A percentile compares a stretch with the other conserved stretches of the same genome.
phyloP scores from a whole-genome alignment of 805 yeast genomes.

The Nakazawaea ishiwadae region DNA sequence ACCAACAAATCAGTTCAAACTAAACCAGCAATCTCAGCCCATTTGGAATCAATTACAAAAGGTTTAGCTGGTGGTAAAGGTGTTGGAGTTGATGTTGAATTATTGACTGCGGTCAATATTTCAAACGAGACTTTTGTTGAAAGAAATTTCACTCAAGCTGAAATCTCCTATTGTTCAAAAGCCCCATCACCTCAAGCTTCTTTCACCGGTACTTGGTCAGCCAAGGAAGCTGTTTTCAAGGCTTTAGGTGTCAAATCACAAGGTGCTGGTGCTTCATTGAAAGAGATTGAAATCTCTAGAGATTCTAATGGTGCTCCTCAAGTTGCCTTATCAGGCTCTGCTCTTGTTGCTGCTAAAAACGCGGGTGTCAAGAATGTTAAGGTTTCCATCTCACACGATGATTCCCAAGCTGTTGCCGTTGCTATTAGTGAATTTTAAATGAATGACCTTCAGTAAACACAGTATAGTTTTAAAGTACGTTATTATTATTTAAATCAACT shows the following conservation, averaged over 20 bases:
- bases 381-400: slow-evolving; percentile 95
- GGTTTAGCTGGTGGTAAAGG: slow-evolving; percentile 57
- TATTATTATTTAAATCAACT: too few species aligned
- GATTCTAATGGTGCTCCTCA: slow-evolving; percentile 74
- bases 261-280: slow-evolving; percentile 94
- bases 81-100: slow-evolving; percentile 97
- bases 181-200: slow-evolving; percentile 84
- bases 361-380: slow-evolving; percentile 69
- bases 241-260: slow-evolving; percentile 81
- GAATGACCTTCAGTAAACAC: neutral
- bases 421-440: slow-evolving; percentile 63
- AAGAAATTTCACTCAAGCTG: slow-evolving; percentile 84
- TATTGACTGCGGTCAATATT: slow-evolving; percentile 72
- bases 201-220: slow-evolving; percentile 98
- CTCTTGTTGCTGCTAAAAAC: slow-evolving; percentile 64
- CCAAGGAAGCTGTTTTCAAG: slow-evolving; percentile 98
- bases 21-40: slow-evolving; percentile 36
- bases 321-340: slow-evolving; percentile 73
- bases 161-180: slow-evolving; percentile 69
- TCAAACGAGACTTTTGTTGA: slow-evolving; percentile 89
- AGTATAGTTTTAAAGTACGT: too few species aligned
- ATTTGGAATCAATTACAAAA: slow-evolving; percentile 57
- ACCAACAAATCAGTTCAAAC: slow-evolving; percentile 46
- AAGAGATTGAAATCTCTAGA: slow-evolving; percentile 83
- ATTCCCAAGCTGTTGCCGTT: slow-evolving; percentile 95